Percentiles rank a stretch among this genome's conserved stretches.
phyloP scores from a whole-genome alignment of 768 basidiomycete species.

The Neoboletus subvelutipes region DNA sequence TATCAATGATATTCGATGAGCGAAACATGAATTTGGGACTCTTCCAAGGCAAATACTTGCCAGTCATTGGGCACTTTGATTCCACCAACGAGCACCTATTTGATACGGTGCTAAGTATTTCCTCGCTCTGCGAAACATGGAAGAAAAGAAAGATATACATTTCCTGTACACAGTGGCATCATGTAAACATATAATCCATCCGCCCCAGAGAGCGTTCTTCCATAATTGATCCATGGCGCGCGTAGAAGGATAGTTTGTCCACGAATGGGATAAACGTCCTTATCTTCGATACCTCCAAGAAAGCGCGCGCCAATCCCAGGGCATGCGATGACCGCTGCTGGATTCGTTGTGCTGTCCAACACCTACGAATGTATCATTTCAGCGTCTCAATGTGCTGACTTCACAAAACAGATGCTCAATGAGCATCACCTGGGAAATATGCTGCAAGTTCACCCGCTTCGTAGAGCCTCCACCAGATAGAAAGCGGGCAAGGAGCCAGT shows the following conservation, averaged over 20 bases:
- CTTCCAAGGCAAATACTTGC: constrained; percentile 28
- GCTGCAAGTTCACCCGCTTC: constrained; percentile 60
- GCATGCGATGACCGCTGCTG: constrained; percentile 61
- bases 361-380: constrained; percentile 9
- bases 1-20: background rate
- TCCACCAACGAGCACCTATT: constrained; percentile 58
- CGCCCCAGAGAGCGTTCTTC: constrained; percentile 30
- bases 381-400: background rate
- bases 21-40: too few relatives aligned
- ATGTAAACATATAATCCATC: constrained; percentile 37
- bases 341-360: constrained; percentile 8
- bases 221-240: constrained; percentile 50
- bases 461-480: constrained; percentile 58
- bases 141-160: constrained; percentile 33
- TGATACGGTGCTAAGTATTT: background rate
- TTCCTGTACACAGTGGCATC: constrained; percentile 38
- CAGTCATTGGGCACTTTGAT: constrained; percentile 61
- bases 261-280: constrained; percentile 45
- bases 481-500: constrained; percentile 63
- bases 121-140: background rate
- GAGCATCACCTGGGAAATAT: constrained; percentile 56
- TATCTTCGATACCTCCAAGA: constrained; percentile 53
- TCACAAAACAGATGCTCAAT: background rate
- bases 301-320: constrained; percentile 60
- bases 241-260: constrained; percentile 45